Evolutionary conservation across 148 eudicot genomes (phyloP).

Genomic region (Fagopyrum homotropicum): DNA sequence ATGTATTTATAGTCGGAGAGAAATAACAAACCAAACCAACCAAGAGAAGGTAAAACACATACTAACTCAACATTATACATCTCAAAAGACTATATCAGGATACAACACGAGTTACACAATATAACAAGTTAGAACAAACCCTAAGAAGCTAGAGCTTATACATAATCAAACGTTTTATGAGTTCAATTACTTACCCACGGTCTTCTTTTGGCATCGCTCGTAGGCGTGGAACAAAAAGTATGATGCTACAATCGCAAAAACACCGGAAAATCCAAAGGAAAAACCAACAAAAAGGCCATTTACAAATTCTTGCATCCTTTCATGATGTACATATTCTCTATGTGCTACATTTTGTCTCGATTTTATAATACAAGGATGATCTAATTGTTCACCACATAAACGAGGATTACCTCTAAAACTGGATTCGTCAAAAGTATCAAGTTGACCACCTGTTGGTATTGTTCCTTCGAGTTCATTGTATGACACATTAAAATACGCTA

Average conservation of each 20-base stretch:
- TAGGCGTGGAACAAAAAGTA: neutral
- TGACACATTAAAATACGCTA: constrained; percentile 48
- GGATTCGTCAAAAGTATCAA: constrained; percentile 31
- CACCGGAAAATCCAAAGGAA: neutral
- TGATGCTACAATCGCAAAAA: neutral
- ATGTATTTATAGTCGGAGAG: no score
- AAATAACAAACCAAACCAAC: no score
- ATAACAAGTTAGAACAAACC: no score
- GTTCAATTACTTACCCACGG: no score
- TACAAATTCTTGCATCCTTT: neutral
- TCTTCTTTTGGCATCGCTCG: no score
- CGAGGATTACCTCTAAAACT: constrained; percentile 24
- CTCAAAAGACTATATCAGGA: no score
- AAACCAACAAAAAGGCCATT: neutral
- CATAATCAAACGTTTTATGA: no score
- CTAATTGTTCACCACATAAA: neutral
- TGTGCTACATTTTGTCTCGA: neutral
- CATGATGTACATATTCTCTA: neutral
- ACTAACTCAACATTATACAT: no score
- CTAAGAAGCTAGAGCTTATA: no score
- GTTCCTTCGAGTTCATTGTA: constrained; percentile 47
- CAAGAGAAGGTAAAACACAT: no score
- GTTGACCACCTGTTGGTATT: constrained; percentile 53
- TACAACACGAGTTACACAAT: no score
- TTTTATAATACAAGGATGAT: neutral